A percentile compares a stretch with the other conserved stretches of the same genome.
Conservation (phyloP, 2,329 filamentous ascomycete genomes). For the Phaeosphaeriaceae sp. region DNA sequence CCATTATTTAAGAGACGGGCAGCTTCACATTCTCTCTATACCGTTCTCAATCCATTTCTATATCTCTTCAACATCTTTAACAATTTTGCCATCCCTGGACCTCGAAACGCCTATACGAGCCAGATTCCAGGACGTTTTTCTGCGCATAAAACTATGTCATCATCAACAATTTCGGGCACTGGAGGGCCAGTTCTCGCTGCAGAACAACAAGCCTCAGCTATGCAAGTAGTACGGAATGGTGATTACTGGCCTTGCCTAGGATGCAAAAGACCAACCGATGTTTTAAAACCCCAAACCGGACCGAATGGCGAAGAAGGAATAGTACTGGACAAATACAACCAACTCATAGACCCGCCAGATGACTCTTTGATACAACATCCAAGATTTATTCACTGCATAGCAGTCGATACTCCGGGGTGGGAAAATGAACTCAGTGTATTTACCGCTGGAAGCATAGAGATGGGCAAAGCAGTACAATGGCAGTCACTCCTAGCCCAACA, state of each 20-base stretch:
- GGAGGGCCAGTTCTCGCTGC: too few relatives aligned
- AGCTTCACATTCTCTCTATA: too few relatives aligned
- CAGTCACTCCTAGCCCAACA: constrained; percentile 53
- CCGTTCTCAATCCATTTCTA: too few relatives aligned
- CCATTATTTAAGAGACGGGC: too few relatives aligned
- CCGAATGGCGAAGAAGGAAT: constrained; percentile 12
- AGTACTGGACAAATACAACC: background rate
- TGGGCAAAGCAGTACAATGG: constrained; percentile 57
- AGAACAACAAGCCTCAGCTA: too few relatives aligned
- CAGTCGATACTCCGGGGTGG: constrained; percentile 14
- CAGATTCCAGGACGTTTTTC: too few relatives aligned
- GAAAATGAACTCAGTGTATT: constrained; percentile 53
- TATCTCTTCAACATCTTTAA: too few relatives aligned
- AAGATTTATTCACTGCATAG: constrained; percentile 12
- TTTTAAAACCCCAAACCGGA: background rate
- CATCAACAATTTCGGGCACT: too few relatives aligned
- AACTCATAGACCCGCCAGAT: background rate
- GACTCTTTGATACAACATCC: constrained; percentile 1
- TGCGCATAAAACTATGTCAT: too few relatives aligned
- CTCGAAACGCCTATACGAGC: too few relatives aligned
- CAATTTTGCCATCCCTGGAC: too few relatives aligned
- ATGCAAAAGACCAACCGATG: background rate
- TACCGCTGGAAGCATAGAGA: constrained; percentile 64
- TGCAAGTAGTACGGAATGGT: too few relatives aligned
- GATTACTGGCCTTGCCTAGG: background rate